Percentiles rank a stretch among this genome's conserved stretches.
Evolutionary conservation across 352 stramenopile species (phyloP).

Genomic region (Phytophthora crassamura): DNA sequence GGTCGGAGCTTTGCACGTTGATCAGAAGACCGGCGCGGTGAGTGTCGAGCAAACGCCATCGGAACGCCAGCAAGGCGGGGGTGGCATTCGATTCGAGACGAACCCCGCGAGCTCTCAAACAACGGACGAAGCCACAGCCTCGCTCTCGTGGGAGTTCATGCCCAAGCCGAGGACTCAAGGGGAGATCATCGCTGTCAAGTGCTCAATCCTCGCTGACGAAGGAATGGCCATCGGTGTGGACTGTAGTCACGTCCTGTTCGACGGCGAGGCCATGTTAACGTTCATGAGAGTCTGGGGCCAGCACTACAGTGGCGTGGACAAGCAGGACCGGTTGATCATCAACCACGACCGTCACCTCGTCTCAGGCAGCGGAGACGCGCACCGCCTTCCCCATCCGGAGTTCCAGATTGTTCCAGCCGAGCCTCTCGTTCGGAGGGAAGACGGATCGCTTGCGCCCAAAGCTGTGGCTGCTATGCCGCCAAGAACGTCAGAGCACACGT

Average conservation of each 20-base stretch:
- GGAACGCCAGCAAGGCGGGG: constrained; percentile 21
- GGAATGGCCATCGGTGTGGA: constrained; percentile 56
- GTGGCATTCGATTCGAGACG: constrained; percentile 44
- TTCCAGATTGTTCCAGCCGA: constrained; percentile 8
- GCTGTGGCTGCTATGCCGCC: neutral
- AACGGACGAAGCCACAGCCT: constrained; percentile 39
- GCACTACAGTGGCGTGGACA: constrained; percentile 35
- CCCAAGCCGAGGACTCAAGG: constrained; percentile 14
- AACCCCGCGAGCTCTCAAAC: constrained; percentile 16
- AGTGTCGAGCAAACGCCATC: constrained; percentile 39
- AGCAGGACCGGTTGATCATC: constrained; percentile 23
- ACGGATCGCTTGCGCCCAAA: constrained; percentile 30
- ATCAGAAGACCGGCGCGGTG: constrained; percentile 33
- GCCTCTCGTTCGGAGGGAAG: constrained; percentile 23
- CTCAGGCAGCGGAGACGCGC: constrained; percentile 3
- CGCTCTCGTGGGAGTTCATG: constrained; percentile 47
- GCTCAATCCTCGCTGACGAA: constrained; percentile 52
- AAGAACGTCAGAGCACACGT: too few species aligned
- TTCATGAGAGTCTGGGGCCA: constrained; percentile 57
- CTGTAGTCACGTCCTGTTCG: constrained; percentile 54
- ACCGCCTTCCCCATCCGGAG: constrained; percentile 23
- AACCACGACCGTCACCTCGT: constrained; percentile 44
- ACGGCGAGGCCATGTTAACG: constrained; percentile 58
- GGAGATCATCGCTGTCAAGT: constrained; percentile 47
- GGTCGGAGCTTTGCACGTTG: constrained; percentile 38